These are phyloP conservation scores for Cynanchum wilfordii DNA, from an alignment of 257 asterid species.

Conservation along the genomic window DNA sequence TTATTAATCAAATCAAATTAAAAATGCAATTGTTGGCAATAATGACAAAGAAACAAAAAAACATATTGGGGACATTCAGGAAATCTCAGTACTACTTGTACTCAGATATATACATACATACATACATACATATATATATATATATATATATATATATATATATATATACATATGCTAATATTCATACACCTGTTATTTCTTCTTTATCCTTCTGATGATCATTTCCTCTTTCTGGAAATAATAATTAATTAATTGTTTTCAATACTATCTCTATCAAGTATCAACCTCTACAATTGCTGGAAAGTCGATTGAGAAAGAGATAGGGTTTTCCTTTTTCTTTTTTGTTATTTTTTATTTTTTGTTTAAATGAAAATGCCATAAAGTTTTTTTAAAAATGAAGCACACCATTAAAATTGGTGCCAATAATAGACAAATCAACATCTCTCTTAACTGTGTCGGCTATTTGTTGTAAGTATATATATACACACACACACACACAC, in stretches of 20 bases:
- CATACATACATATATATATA: too few species aligned
- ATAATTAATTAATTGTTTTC: too few species aligned
- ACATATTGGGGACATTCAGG: conserved; percentile 2
- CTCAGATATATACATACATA: neutral
- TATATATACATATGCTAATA: neutral
- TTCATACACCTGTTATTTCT: conserved; percentile 2
- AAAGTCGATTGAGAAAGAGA: neutral
- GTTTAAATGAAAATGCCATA: too few species aligned
- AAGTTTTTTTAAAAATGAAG: too few species aligned
- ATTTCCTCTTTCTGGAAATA: neutral
- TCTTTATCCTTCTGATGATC: conserved; percentile 1
- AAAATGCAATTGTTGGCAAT: neutral
- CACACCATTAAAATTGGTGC: neutral
- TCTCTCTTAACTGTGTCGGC: neutral
- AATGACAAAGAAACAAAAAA: neutral
- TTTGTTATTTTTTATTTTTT: too few species aligned
- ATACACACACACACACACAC: too few species aligned
- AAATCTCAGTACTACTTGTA: neutral
- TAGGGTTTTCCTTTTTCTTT: too few species aligned
- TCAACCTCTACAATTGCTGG: too few species aligned
- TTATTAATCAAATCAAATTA: too few species aligned
- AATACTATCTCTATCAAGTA: too few species aligned
- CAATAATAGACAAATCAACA: neutral
- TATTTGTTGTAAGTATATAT: neutral
- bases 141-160: too few species aligned